Conservation (phyloP, 768 basidiomycete species). For the Scleroderma citrinum region DNA sequence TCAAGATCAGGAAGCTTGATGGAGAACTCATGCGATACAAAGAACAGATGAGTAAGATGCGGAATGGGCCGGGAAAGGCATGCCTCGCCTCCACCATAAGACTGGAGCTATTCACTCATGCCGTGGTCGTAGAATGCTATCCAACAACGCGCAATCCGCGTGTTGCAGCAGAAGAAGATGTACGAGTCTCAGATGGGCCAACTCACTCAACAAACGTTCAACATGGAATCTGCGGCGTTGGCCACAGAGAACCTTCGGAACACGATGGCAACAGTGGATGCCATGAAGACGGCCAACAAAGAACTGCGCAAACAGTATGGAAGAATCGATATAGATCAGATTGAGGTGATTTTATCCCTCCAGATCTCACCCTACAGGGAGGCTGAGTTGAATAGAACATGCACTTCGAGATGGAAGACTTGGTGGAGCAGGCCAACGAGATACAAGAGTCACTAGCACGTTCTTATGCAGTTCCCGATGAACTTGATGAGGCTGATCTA, state of each 20-base stretch:
- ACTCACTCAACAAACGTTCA: constrained; percentile 91
- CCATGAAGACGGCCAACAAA: constrained; percentile 94
- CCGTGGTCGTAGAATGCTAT: constrained; percentile 62
- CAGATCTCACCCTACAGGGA: not conserved
- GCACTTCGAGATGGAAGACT: constrained; percentile 97
- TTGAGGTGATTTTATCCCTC: constrained; percentile 62
- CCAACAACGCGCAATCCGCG: constrained; percentile 88
- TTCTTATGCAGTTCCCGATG: constrained; percentile 95
- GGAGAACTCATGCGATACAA: constrained; percentile 89
- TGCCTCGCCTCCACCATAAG: constrained; percentile 7
- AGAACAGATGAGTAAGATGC: constrained; percentile 92
- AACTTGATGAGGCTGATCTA: constrained; percentile 94
- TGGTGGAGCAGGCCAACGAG: constrained; percentile 95
- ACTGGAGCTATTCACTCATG: not conserved
- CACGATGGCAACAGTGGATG: constrained; percentile 98
- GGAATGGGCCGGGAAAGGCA: constrained; percentile 94
- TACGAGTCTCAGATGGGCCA: constrained; percentile 91
- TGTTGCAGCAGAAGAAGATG: constrained; percentile 93
- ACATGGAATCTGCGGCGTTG: constrained; percentile 95
- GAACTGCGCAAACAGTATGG: constrained; percentile 96
- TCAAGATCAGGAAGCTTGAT: constrained; percentile 95
- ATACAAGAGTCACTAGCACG: constrained; percentile 92
- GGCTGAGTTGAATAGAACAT: constrained; percentile 54
- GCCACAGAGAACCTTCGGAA: constrained; percentile 97
- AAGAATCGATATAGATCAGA: constrained; percentile 96